Base-by-base conservation (phyloP, 208 protist species). In the Leishmania tropica region DNA sequence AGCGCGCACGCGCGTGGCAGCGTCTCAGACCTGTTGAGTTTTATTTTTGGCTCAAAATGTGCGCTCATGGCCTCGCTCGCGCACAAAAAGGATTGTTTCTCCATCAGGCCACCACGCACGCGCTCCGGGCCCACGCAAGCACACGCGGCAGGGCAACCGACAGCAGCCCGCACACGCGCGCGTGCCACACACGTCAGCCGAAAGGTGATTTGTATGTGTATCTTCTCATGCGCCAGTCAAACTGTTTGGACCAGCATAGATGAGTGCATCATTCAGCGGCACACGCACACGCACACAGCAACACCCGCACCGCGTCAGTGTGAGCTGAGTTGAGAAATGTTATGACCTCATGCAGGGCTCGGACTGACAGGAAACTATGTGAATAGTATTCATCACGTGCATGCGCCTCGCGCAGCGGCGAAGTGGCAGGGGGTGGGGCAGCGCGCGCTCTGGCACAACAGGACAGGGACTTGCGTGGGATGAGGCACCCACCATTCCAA, bases 161-260 rank as follows among this genome's bases (percentile, higher is more conserved):
- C 64, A 8, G n/a, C 64, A 70, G 64, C 64, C 64, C 64, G 31
- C 10, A 42, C 64, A 15, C 71, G 42, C 71, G 15, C 71, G 0
- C 72, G 72, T 13, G 28, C 51, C 48, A 17, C 72, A 6, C 72
- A 51, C 68, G 58, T 82, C 79, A 82, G 79, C 79, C 79, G 79
- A 82, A 82, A 82, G 79, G 79, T 82, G 79, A 82, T 67, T 82
- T 82, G 71, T 73, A 77, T 77, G 79, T 82, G 51, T 82, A 40
- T 76, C 70, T 82, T 82, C 48, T 76, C 79, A 82, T 82, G 53
- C 71, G 71, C 79, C 79, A 72, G 79, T 82, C 79, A 77, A 82
- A 76, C 79, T 82, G 79, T 82, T 82, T 82, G 79, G 79, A 82
- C 79, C 79, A 82, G 78, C 79, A 82, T 73, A 76, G 58, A 82